These are phyloP conservation scores for Cryphonectria naterciae DNA, from an alignment of 2,329 filamentous ascomycete genomes.

Conservation along the genomic window DNA sequence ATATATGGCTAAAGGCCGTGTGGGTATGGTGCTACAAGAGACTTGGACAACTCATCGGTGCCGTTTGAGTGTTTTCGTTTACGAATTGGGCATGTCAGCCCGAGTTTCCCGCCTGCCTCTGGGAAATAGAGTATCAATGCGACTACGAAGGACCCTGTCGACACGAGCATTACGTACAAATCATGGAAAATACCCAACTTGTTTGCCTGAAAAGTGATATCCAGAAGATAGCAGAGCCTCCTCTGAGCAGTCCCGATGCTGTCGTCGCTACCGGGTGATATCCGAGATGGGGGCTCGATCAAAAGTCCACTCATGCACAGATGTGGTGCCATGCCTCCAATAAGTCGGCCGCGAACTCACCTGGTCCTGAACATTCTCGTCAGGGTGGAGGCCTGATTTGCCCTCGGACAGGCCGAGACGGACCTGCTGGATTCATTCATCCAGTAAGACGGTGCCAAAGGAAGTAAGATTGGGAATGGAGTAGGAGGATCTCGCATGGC, in stretches of 20 bases:
- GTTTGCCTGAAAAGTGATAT: neutral
- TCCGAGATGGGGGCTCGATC: neutral
- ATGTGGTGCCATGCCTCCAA: neutral
- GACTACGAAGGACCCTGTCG: neutral
- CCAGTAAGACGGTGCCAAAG: neutral
- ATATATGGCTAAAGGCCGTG: neutral
- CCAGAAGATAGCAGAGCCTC: neutral
- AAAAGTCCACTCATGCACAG: neutral
- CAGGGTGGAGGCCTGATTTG: neutral
- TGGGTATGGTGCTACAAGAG: neutral
- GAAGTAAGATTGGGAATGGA: neutral
- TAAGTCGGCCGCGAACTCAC: neutral
- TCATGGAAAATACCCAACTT: neutral
- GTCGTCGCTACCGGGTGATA: neutral
- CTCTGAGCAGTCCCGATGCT: neutral
- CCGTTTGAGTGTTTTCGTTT: neutral
- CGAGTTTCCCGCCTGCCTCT: neutral
- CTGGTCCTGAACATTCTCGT: neutral
- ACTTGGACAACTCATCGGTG: neutral
- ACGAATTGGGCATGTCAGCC: neutral
- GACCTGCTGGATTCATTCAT: neutral
- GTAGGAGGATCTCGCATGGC: neutral
- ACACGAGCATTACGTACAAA: neutral
- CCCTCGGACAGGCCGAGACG: neutral
- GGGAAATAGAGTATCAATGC: neutral